A percentile compares a stretch with the other conserved stretches of the same genome.
These are phyloP conservation scores for Coemansia sp. DNA, from an alignment of 192 early-diverging fungal species.

Conservation along the genomic window DNA sequence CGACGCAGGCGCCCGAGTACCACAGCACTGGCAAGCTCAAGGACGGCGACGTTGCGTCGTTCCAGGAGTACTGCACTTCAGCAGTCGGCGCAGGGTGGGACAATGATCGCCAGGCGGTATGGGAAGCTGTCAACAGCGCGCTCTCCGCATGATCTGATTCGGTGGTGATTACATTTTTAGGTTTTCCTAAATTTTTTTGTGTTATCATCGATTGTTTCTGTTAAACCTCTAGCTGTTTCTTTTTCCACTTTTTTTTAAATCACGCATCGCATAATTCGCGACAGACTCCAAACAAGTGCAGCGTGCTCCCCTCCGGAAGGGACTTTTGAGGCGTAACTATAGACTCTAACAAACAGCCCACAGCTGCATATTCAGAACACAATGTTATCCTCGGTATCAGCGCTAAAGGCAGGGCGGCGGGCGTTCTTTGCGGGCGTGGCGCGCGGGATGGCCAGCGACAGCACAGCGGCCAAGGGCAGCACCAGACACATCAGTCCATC, in stretches of 20 bases:
- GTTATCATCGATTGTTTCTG: neutral
- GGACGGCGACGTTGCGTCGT: slow-evolving; percentile 31
- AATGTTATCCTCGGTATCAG: neutral
- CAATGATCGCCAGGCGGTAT: slow-evolving; percentile 13
- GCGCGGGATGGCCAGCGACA: slow-evolving; percentile 39
- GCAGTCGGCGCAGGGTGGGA: slow-evolving; percentile 34
- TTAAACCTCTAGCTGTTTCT: neutral
- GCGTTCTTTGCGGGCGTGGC: neutral
- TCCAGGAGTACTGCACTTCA: slow-evolving; percentile 38
- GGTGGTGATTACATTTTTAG: neutral
- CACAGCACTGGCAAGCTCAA: slow-evolving; percentile 29
- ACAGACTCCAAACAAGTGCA: too few relatives aligned
- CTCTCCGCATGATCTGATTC: slow-evolving; percentile 14
- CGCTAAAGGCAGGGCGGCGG: neutral
- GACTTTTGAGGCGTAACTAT: too few relatives aligned
- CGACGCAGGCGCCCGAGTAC: slow-evolving; percentile 14
- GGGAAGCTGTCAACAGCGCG: slow-evolving; percentile 33
- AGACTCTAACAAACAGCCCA: too few relatives aligned
- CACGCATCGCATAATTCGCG: neutral
- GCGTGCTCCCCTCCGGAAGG: too few relatives aligned
- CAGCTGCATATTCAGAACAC: neutral
- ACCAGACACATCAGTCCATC: slow-evolving; percentile 16
- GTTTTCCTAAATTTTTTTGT: neutral
- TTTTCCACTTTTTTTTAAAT: slow-evolving; percentile 4
- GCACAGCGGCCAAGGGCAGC: neutral